Evolutionary conservation across 2,329 filamentous ascomycete species (phyloP).

Genomic region (Aureobasidium sp.): DNA sequence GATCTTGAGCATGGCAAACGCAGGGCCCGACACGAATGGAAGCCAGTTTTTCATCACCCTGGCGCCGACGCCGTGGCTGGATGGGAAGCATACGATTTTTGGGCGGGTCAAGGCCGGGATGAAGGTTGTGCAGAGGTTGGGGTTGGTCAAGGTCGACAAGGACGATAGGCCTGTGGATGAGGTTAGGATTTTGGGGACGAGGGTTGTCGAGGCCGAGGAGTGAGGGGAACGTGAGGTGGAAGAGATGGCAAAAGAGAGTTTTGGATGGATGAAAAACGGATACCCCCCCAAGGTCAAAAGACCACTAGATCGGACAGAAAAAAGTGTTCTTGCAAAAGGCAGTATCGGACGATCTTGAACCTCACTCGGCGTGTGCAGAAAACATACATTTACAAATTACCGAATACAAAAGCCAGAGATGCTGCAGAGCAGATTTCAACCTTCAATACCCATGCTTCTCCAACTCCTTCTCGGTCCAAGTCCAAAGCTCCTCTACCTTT

Average conservation of each 20-base stretch:
- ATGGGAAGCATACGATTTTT: constrained; percentile 96
- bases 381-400: no score
- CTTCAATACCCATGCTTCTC: constrained; percentile 19
- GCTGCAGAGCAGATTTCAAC: no score
- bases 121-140: constrained; percentile 78
- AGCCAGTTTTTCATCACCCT: constrained; percentile 95
- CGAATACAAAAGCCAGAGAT: no score
- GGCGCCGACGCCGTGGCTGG: constrained; percentile 89
- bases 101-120: constrained; percentile 81
- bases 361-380: no score
- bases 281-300: no score
- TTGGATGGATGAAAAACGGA: no score
- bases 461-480: constrained; percentile 29
- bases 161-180: constrained; percentile 79
- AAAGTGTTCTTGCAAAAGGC: no score
- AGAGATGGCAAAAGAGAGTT: no score
- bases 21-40: constrained; percentile 86
- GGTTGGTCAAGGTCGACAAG: constrained; percentile 71
- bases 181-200: constrained; percentile 69
- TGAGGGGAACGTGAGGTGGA: neutral
- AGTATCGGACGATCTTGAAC: no score
- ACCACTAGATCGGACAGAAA: no score
- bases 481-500: constrained; percentile 32
- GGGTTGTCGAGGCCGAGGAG: constrained; percentile 57
- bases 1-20: constrained; percentile 94